Base-by-base conservation (phyloP, 805 yeast genomes). In the Saccharomycopsis sp. region DNA sequence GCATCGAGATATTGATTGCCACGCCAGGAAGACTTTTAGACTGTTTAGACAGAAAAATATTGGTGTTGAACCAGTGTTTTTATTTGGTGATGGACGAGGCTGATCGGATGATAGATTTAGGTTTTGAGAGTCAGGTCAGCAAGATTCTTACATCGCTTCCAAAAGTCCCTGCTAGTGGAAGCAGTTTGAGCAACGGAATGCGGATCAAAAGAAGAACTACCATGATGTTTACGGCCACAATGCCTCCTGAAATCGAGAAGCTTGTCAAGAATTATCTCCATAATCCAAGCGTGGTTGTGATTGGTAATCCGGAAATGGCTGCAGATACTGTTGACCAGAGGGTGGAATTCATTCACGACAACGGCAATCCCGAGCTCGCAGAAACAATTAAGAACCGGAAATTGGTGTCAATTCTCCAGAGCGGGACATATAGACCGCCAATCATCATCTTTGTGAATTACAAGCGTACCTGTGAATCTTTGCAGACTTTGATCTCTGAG, bases 1-100 rank as follows among this genome's bases (percentile, higher is more conserved):
- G 89, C 1, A 87, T 86, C 14, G 93, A 89, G 64, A 78, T 92
- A 1, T 79, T 93, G 14, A 89, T 93, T 47, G 98, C 97, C 0
- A 93, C 99, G 0, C 98, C 99, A 0, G 99, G 99, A 3, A 75
- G 98, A 61, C 73, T 93, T 52, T 78, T 90, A 12, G 99, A 93
- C 66, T 83, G 91, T 60, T 63, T 92, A 17, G 90, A 86, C 58
- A 75, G 87, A 56, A 82, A 83, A n/a, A 73, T 86, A 20, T 60
- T 91, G 2, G 79, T 78, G 1, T 71, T 92, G 38, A 74, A 73
- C 47, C 81, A 82, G 59, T 82, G 96, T 62, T 78, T 78, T 61
- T 86, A 83, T 61, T 72, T 93, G 22, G 85, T 89, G 1, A 77
- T 92, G 75, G 99, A 93, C 73, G 99, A 93, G 72, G 97, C 97